Evolutionary conservation across 306 rosid species (phyloP), one percentile per base, ranked within the genome.

Genomic region (Glycyrrhiza uralensis): DNA sequence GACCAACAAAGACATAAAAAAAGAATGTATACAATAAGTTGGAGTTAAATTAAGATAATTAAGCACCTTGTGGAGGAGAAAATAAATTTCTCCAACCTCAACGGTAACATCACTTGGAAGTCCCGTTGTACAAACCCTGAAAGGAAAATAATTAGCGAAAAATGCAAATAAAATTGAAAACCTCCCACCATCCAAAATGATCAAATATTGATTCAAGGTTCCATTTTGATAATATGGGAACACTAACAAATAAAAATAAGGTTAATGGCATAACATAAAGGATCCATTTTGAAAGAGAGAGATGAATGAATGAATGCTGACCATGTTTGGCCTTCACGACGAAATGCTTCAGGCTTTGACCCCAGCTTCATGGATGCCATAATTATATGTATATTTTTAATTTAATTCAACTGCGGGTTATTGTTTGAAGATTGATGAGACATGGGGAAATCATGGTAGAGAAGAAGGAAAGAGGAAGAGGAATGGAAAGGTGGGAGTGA

Each of bases 1-100:
- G 26, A 57, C 29, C 19, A 50, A 17, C 13, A 50, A 59, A 44
- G 26, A 30, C 9, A 64, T 22, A 44, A n/a, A 42, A 60, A 19
- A 0, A 41, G 3, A 24, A 52, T 35, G 61, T 45, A 15, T 52
- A 63, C 52, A 44, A 30, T 8, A 66, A 30, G 39, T 44, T 46
- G 19, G 22, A 41, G 30, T 52, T 46, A 26, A 39, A 50, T 46
- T 26, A n/a, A n/a, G n/a, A n/a, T n/a, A n/a, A n/a, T n/a, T n/a
- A 76, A 74, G 59, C 15, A 92, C 96, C 98, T 92, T 92, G 78
- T 92, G 98, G 23, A 92, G 94, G 69, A 85, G 85, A 77, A 92
- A 92, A 29, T 92, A 90, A 88, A 86, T 86, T 47, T 92, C 92
- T 2, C 87, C 95, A 64, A 92, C 91, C 86, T 83, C 84, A 62